phyloP scores from a whole-genome alignment of 495 filamentous ascomycete genomes.

The Acidiella bohemica region DNA sequence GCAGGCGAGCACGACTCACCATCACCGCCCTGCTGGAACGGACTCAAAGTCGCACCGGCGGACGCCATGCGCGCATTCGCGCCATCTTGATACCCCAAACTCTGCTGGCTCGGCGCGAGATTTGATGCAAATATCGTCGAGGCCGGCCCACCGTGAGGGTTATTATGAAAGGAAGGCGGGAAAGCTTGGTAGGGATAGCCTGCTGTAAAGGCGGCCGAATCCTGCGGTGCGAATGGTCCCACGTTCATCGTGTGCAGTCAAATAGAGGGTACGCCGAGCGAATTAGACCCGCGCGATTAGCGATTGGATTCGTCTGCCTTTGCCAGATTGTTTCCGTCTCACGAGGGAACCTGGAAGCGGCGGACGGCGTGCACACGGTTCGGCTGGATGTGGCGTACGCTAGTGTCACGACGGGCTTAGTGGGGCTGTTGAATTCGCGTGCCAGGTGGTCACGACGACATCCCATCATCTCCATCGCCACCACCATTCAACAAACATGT shows the following conservation, averaged over 20 bases:
- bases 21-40: not conserved
- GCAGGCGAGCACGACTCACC: constrained; percentile 2
- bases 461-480: too few relatives aligned
- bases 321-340: too few relatives aligned
- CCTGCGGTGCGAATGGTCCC: not conserved
- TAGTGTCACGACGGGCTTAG: too few relatives aligned
- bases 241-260: too few relatives aligned
- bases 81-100: constrained; percentile 2
- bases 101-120: not conserved
- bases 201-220: constrained; percentile 4
- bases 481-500: not conserved
- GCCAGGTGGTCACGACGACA: too few relatives aligned
- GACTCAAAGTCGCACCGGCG: constrained; percentile 3
- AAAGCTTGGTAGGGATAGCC: constrained; percentile 1
- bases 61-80: constrained; percentile 6
- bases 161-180: not conserved
- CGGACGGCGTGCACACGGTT: too few relatives aligned
- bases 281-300: too few relatives aligned
- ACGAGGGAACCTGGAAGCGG: too few relatives aligned
- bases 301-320: too few relatives aligned
- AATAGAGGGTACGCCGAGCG: too few relatives aligned
- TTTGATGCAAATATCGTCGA: too few relatives aligned
- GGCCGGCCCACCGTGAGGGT: not conserved
- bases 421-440: not conserved
- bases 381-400: too few relatives aligned